Evolutionary conservation across 176 grass and related monocot species (phyloP).

Genomic region (Oryza glumipatula): DNA sequence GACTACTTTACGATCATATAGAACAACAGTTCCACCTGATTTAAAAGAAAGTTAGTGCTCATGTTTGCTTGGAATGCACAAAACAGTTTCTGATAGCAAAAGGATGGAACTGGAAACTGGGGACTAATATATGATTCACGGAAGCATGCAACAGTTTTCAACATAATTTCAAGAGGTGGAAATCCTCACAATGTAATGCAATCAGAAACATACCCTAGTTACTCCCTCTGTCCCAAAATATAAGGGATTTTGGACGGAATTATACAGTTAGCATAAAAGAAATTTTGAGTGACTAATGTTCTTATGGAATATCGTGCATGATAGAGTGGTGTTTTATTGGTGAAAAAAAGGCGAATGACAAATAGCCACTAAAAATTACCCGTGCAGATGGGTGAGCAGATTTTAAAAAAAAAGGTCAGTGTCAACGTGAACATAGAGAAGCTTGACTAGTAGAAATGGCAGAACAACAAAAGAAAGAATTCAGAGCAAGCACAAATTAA

Average conservation of each 20-base stretch:
- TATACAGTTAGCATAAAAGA: conserved; percentile 20
- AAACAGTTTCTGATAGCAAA: conserved; percentile 27
- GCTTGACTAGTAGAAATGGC: not conserved
- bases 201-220: conserved; percentile 11
- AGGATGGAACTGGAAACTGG: conserved; percentile 9
- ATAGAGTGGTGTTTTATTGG: conserved; percentile 14
- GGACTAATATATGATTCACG: conserved; percentile 7
- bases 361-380: conserved; percentile 12
- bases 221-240: too few species aligned
- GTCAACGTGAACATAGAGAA: conserved; percentile 29
- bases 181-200: conserved; percentile 9
- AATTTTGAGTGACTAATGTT: not conserved
- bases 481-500: conserved; percentile 4
- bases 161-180: conserved; percentile 25
- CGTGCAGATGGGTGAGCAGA: not conserved
- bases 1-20: conserved; percentile 93
- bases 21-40: conserved; percentile 74
- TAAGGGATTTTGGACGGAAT: not conserved
- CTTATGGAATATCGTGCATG: conserved; percentile 25
- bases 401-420: not conserved
- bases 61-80: conserved; percentile 30
- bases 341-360: conserved; percentile 24
- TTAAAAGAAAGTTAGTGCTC: conserved; percentile 23
- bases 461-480: not conserved
- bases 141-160: not conserved